These are phyloP conservation scores for Solanum boliviense DNA, from an alignment of 257 asterid genomes.

Conservation along the genomic window DNA sequence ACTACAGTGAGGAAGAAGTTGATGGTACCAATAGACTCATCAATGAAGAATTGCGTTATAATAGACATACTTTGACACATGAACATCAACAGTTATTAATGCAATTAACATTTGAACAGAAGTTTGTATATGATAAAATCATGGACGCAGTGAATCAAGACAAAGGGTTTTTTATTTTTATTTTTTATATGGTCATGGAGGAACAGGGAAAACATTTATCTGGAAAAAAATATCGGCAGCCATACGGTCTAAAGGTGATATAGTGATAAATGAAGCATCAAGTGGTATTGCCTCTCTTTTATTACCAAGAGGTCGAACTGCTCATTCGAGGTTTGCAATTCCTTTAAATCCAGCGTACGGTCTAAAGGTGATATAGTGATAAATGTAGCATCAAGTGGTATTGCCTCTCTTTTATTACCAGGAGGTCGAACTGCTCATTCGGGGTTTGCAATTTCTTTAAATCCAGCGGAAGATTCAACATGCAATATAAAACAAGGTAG, in stretches of 20 bases:
- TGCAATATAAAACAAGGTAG: not conserved
- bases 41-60: not conserved
- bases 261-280: not conserved
- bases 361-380: not conserved
- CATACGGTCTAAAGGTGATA: not conserved
- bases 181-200: not conserved
- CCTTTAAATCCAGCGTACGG: not conserved
- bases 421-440: not conserved
- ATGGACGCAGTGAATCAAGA: not conserved
- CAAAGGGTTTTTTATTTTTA: too few species aligned
- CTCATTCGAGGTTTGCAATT: not conserved
- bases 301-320: not conserved
- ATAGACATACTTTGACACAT: not conserved
- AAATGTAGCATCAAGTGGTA: not conserved
- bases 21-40: not conserved
- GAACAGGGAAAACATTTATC: not conserved
- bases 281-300: not conserved
- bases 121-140: too few species aligned
- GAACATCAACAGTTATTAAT: not conserved
- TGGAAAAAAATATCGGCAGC: not conserved
- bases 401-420: not conserved
- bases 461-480: not conserved
- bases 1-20: not conserved
- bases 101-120: not conserved
- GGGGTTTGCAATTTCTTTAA: not conserved